Percentiles rank a stretch among this genome's conserved stretches.
Conservation (phyloP, 2,329 filamentous ascomycete species). For the Aspergillus sp. region DNA sequence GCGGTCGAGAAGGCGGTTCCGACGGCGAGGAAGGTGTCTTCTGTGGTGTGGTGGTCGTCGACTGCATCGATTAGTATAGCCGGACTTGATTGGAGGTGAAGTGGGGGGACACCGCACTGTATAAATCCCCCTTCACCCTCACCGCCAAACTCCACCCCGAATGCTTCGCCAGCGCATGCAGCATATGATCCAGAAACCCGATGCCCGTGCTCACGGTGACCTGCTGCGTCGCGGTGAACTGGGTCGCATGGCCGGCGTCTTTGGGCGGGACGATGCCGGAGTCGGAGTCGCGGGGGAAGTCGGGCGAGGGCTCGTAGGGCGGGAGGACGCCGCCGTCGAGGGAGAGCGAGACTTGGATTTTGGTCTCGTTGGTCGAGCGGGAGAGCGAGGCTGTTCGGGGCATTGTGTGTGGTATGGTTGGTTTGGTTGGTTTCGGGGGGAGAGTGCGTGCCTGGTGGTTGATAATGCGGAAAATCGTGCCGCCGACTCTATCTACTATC, state of each 20-base stretch:
- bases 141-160: conserved; percentile 85
- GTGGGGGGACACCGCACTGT: conserved; percentile 52
- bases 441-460: too few relatives aligned
- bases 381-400: conserved; percentile 71
- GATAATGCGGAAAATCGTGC: too few relatives aligned
- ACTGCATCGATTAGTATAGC: conserved; percentile 43
- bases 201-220: conserved; percentile 89
- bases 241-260: conserved; percentile 64
- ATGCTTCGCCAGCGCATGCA: conserved; percentile 93
- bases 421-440: too few relatives aligned
- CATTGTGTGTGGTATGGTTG: neutral
- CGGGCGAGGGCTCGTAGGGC: conserved; percentile 28
- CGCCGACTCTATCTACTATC: too few relatives aligned
- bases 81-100: neutral
- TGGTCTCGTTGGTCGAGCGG: conserved; percentile 96
- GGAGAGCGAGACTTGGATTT: conserved; percentile 85
- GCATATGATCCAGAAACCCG: conserved; percentile 97
- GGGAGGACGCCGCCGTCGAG: conserved; percentile 70
- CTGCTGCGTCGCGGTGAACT: conserved; percentile 72
- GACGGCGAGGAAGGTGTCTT: conserved; percentile 88
- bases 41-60: conserved; percentile 96
- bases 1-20: conserved; percentile 75
- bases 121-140: conserved; percentile 75
- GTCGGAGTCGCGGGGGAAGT: conserved; percentile 58
- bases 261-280: conserved; percentile 33